Base-by-base conservation (phyloP, 306 rosid genomes). In the Oemleria cerasiformis region DNA sequence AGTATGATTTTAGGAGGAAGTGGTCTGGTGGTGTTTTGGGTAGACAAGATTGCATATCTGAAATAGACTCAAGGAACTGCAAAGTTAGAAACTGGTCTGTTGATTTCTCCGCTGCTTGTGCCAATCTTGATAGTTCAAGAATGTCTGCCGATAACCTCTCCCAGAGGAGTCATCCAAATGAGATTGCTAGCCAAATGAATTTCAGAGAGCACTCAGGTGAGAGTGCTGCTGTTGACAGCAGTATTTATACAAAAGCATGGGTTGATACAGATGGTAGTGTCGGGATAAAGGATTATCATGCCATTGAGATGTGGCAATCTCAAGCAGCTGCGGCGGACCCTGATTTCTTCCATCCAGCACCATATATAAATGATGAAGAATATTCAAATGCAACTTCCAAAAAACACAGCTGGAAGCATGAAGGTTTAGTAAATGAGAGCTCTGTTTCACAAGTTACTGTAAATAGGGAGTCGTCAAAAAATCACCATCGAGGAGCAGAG, bases 301-400 rank as follows among this genome's bases (percentile, higher is more conserved):
- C 96, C 57, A 95, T 95, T 73, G 99, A 95, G 82, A 95, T 97
- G 84, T 95, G 99, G 99, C 97, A 90, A 79, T 86, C 96, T 67
- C 97, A 95, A 84, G 96, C 99, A 71, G 99, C 96, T 67, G 99
- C 90, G 48, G 96, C 92, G 67, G 93, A 88, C 78, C 83, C 88
- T 74, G 75, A 76, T 73, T 92, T 81, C 80, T 92, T 80, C 40
- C 77, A 71, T 70, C 84, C 89, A 30, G 59, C 67, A 43, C 73
- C 70, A 63, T 84, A 85, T 79, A 66, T 84, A 81, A 84, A 82
- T 78, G 99, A 95, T 11, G 99, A 92, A 84, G 99, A 91, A 80
- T 96, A 89, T 78, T 95, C 99, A 67, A 92, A 88, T 86, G 85
- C 92, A 19, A 78, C 82, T 84, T 88, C 91, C n/a, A 89, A 84